Base-by-base conservation (phyloP, 495 filamentous ascomycete genomes). In the Neurospora sp. region DNA sequence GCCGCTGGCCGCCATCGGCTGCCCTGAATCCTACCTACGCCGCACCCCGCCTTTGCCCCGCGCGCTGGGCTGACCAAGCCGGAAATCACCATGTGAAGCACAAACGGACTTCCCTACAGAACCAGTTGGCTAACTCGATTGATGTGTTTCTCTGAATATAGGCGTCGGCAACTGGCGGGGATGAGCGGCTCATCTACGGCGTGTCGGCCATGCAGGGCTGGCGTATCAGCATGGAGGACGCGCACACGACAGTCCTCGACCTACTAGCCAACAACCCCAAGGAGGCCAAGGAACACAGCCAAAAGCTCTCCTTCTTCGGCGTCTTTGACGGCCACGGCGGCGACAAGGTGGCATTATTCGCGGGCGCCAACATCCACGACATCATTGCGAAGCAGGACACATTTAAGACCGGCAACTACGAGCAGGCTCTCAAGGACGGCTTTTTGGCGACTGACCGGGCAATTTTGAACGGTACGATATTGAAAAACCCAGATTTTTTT, bases 191-290 rank as follows among this genome's bases (percentile, higher is more conserved):
- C 79, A 81, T 95, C 76, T 99, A 92, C 81, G 96, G 96, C 77
- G 89, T 99, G 74, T 98, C 96, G 76, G 93, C 93, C 83, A 99
- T 99, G 96, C 96, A 99, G 84, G 96, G 96, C 86, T 99, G 96
- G 96, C 92, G 96, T 83, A 98, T 98, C 83, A 96, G 93, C 83
- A 99, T 99, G 96, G 96, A 99, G 82, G 96, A 99, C 79, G 90
- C 96, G 73, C 96, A 99, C 84, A 93, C 93, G 44, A 87, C 92
- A 27, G 82, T 97, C 38, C 91, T 99, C 78, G 93, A 98, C 83
- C 89, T 99, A 74, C 88, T 96, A 78, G 88, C 91, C 74, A 84
- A 86, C 72, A 85, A 86, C 62, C 83, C 86, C 62, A 85, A 88
- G 44, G 85, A 87, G 42, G 84, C 87, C 70, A 90, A 90, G 81